Conservation (phyloP, 139 green algal species). For the Auxenochlorella pyrenoidosa region DNA sequence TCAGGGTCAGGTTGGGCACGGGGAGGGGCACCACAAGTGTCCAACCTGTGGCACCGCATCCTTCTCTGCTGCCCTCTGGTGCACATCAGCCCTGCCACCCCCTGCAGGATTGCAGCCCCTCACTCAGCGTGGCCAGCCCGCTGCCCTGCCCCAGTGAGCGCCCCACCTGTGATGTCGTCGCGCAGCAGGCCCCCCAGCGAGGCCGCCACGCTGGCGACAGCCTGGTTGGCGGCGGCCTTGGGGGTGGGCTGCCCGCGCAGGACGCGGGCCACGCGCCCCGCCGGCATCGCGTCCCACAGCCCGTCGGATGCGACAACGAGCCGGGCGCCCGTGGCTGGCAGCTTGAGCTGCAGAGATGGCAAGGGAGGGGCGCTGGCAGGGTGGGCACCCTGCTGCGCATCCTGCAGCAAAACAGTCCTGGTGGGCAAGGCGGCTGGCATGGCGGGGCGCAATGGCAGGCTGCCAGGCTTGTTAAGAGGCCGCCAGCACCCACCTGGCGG, state of each 20-base stretch:
- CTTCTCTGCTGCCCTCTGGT: too few species aligned
- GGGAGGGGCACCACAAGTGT: not conserved
- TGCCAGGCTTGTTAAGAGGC: not conserved
- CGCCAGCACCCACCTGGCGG: constrained; percentile 53
- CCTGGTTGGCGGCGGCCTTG: constrained; percentile 35
- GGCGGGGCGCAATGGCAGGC: too few species aligned
- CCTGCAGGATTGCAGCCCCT: too few species aligned
- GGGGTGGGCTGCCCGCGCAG: constrained; percentile 24
- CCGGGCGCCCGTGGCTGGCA: constrained; percentile 69
- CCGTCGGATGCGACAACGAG: constrained; percentile 88
- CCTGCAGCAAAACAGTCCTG: too few species aligned
- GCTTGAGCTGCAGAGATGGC: constrained; percentile 28
- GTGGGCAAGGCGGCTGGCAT: too few species aligned
- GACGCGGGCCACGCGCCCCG: constrained; percentile 44
- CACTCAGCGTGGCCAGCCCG: not conserved
- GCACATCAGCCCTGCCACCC: too few species aligned
- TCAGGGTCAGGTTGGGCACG: not conserved
- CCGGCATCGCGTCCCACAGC: constrained; percentile 81
- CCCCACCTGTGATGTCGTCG: constrained; percentile 73
- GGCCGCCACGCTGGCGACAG: not conserved
- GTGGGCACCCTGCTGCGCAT: too few species aligned
- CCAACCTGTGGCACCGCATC: too few species aligned
- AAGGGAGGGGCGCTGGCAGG: not conserved
- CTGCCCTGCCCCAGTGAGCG: not conserved
- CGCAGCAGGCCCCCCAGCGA: constrained; percentile 44